A percentile compares a stretch with the other conserved stretches of the same genome.
phyloP scores from a whole-genome alignment of 2,329 filamentous ascomycete species.

The Pseudohalonectria lignicola region DNA sequence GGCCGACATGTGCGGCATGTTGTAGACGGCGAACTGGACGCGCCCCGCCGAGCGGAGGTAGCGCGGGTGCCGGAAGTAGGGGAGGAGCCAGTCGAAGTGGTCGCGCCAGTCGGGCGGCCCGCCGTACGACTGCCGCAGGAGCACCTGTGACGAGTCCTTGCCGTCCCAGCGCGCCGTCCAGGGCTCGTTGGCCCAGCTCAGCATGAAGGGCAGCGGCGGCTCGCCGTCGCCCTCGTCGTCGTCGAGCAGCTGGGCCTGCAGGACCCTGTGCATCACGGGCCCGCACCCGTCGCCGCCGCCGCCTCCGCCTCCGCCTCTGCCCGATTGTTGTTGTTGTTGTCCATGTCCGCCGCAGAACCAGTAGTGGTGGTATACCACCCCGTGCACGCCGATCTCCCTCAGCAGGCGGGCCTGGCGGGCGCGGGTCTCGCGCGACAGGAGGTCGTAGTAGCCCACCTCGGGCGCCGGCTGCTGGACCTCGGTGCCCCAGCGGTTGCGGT shows the following conservation, averaged over 20 bases:
- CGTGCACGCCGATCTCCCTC: constrained; percentile 4
- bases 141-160: constrained; percentile 1
- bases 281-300: no score
- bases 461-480: constrained; percentile 4
- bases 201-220: constrained; percentile 6
- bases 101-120: constrained; percentile 3
- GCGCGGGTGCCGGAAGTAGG: constrained; percentile 6
- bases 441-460: constrained; percentile 6
- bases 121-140: constrained; percentile 5
- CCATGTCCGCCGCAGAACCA: no score
- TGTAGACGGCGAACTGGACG: constrained; percentile 7
- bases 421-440: no score
- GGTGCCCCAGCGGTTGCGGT: constrained; percentile 1
- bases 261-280: constrained; percentile 6
- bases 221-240: no score
- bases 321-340: no score
- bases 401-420: constrained; percentile 3
- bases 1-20: constrained; percentile 9
- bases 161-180: constrained; percentile 6
- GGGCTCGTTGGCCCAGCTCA: constrained; percentile 7
- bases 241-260: constrained; percentile 3
- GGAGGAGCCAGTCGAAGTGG: constrained; percentile 6
- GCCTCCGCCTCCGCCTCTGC: no score
- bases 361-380: constrained; percentile 6
- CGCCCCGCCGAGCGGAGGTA: constrained; percentile 5